Evolutionary conservation across 352 stramenopile species (phyloP).

Genomic region (Globisporangium uncinulatum): DNA sequence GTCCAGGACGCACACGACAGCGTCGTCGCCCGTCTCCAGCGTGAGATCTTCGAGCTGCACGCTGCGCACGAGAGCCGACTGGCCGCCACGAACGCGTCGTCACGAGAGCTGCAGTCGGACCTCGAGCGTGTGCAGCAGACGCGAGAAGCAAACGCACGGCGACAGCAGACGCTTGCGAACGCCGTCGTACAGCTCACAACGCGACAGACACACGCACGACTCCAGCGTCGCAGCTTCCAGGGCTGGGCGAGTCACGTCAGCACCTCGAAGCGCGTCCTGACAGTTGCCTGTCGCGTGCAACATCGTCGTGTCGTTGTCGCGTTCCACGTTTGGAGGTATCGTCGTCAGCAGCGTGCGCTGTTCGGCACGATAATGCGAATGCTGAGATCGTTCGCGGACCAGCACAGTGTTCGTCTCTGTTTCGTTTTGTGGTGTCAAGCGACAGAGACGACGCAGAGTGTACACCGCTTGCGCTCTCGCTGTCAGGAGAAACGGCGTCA

Average conservation of each 20-base stretch:
- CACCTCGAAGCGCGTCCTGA: background rate
- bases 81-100: background rate
- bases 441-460: conserved; percentile 8
- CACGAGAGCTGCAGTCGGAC: background rate
- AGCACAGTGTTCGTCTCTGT: conserved; percentile 10
- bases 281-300: background rate
- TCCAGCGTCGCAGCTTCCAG: conserved; percentile 2
- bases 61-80: background rate
- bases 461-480: conserved; percentile 18
- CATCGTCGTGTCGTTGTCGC: background rate
- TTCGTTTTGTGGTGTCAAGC: conserved; percentile 19
- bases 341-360: background rate
- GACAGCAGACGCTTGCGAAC: background rate
- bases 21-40: conserved; percentile 2
- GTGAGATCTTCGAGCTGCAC: conserved; percentile 1
- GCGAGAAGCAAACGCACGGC: background rate
- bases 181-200: background rate
- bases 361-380: background rate
- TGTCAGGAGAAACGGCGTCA: conserved; percentile 2
- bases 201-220: background rate
- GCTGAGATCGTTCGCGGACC: conserved; percentile 1
- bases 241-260: background rate
- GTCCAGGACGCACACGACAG: background rate
- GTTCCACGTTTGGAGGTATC: conserved; percentile 1
- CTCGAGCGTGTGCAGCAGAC: background rate